Evolutionary conservation across 345 rosid species (phyloP), one percentile per base, ranked within the genome.

Genomic region (Lepidium aucheri): DNA sequence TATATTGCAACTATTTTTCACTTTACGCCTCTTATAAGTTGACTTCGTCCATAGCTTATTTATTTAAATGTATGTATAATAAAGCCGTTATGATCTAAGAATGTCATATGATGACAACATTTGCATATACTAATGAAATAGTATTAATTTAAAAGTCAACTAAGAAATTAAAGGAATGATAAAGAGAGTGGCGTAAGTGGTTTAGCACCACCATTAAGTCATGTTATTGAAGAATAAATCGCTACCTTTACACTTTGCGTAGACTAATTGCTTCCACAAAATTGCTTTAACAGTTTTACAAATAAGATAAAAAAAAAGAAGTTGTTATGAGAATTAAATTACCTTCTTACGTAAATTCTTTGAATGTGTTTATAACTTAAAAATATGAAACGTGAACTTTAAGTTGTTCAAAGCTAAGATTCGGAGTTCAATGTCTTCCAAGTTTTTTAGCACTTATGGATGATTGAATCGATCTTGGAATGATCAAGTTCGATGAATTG

Each of bases 141-240:
- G 26, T 44, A 12, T 40, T 58, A 30, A n/a, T 42, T 34, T 43
- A 11, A 53, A 70, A 69, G 74, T 70, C 74, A 70, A 70, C 41
- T 26, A 9, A 7, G 0, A 30, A 53, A 70, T 53, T 44, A 62
- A 62, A 45, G 49, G 47, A 26, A 50, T 53, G 38, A 36, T 53
- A 49, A 38, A 46, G 49, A 56, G 53, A 60, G 53, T 32, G 12
- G 73, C 38, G 67, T 60, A 63, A 71, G 75, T 71, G 59, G 70
- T 63, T 71, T 63, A 60, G 70, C 76, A 72, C 76, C 65, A 64
- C 70, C 60, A 56, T 32, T 56, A 72, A 72, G 64, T 71, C 75
- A 55, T 71, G 14, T 49, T 65, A 56, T 39, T 40, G 70, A 64
- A 64, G 45, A 46, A 72, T 41, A 55, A 28, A 72, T 71, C 70